Conservation (phyloP, 768 basidiomycete genomes). For the Amanita rubescens region DNA sequence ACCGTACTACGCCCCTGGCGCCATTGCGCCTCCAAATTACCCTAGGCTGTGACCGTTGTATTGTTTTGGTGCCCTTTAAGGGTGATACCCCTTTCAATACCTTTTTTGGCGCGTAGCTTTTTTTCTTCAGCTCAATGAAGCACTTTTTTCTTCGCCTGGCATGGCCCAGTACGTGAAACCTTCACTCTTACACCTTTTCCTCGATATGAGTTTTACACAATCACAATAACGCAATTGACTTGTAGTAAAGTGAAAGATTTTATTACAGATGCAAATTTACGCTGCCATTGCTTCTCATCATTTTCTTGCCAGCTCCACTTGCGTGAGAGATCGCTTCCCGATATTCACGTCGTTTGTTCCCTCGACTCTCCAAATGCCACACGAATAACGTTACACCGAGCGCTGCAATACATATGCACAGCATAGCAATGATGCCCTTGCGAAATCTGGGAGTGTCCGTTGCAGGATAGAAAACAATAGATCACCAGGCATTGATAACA, state of each 20-base stretch:
- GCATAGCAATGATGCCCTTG: constrained; percentile 66
- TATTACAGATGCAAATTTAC: neutral
- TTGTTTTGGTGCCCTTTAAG: neutral
- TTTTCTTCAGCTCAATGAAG: neutral
- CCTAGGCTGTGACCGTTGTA: neutral
- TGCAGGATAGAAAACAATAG: constrained; percentile 65
- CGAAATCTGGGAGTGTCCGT: constrained; percentile 61
- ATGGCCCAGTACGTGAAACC: neutral
- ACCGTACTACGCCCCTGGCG: neutral
- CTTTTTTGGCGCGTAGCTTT: neutral
- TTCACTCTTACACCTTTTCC: neutral
- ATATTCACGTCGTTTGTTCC: constrained; percentile 12
- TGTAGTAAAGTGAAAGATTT: neutral
- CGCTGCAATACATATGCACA: constrained; percentile 50
- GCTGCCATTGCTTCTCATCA: neutral
- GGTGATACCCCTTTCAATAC: neutral
- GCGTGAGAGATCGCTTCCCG: neutral
- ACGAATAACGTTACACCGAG: constrained; percentile 47
- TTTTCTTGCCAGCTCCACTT: neutral
- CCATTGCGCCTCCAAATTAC: neutral
- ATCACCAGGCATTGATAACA: constrained; percentile 63
- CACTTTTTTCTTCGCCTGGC: neutral
- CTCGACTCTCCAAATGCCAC: constrained; percentile 43
- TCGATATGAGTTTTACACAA: neutral
- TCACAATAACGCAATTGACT: neutral